These are phyloP conservation scores for Aspergillus sclerotialis DNA, from an alignment of 2,329 filamentous ascomycete genomes.

Conservation along the genomic window DNA sequence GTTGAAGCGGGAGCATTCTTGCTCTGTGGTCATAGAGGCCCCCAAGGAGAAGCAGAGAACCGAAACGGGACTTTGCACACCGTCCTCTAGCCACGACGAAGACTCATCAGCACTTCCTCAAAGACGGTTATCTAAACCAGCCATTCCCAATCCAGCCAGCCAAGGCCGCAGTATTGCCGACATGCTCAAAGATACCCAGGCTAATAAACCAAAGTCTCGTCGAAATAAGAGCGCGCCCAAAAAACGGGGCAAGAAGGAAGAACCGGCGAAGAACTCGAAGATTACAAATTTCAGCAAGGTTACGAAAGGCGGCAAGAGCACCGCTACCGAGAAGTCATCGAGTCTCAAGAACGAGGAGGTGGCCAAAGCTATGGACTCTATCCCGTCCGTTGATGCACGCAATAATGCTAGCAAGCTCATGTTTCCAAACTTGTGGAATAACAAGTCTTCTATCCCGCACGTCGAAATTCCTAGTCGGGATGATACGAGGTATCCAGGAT, in stretches of 20 bases:
- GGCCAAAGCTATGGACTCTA: slow-evolving; percentile 27
- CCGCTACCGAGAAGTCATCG: slow-evolving; percentile 14
- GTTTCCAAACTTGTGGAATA: slow-evolving; percentile 17
- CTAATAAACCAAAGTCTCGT: slow-evolving; percentile 1
- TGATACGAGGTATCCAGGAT: slow-evolving; percentile 17
- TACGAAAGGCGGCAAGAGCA: slow-evolving; percentile 21
- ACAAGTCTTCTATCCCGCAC: slow-evolving; percentile 10
- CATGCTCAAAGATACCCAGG: slow-evolving; percentile 14
- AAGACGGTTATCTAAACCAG: slow-evolving; percentile 12
- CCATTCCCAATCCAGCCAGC: slow-evolving; percentile 23
- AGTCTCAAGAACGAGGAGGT: slow-evolving; percentile 18
- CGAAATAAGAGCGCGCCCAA: slow-evolving; percentile 11
- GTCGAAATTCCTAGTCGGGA: slow-evolving; percentile 8
- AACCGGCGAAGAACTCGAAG: slow-evolving; percentile 17
- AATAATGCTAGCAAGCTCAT: slow-evolving; percentile 29
- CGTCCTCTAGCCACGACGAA: slow-evolving; percentile 36
- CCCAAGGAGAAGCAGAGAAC: slow-evolving; percentile 29
- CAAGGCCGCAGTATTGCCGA: slow-evolving; percentile 20
- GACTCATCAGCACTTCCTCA: slow-evolving; percentile 14
- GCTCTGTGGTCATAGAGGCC: slow-evolving; percentile 35
- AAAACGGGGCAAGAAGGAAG: slow-evolving; percentile 16
- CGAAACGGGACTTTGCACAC: slow-evolving; percentile 33
- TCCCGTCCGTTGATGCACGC: slow-evolving; percentile 27
- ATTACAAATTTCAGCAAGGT: slow-evolving; percentile 28
- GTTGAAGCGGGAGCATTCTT: slow-evolving; percentile 28